phyloP scores from a whole-genome alignment of 2,329 filamentous ascomycete genomes.

The Thyridium curvatum region DNA sequence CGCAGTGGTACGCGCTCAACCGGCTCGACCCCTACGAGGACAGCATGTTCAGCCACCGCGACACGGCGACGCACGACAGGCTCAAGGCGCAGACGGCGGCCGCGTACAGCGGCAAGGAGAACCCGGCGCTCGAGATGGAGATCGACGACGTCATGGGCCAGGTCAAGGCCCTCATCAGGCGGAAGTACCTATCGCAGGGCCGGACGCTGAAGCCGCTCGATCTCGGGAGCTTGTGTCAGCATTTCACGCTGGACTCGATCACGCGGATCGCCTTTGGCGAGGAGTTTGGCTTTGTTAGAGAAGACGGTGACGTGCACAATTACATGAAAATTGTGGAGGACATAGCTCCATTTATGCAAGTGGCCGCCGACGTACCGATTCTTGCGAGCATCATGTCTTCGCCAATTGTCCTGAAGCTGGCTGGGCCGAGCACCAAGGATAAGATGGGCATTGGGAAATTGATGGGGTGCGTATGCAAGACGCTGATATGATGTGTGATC shows the following conservation, averaged over 20 bases:
- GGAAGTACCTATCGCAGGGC: slow-evolving; percentile 9
- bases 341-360: slow-evolving; percentile 29
- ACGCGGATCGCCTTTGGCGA: slow-evolving; percentile 39
- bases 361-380: slow-evolving; percentile 31
- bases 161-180: slow-evolving; percentile 9
- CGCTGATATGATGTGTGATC: no score
- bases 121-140: slow-evolving; percentile 14
- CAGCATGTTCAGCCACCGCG: slow-evolving; percentile 37
- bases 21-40: slow-evolving; percentile 40
- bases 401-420: slow-evolving; percentile 22
- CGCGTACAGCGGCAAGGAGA: slow-evolving; percentile 21
- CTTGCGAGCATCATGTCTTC: slow-evolving; percentile 11
- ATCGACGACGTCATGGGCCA: slow-evolving; percentile 13
- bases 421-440: slow-evolving; percentile 21
- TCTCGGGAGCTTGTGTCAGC: slow-evolving; percentile 35
- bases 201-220: slow-evolving; percentile 25
- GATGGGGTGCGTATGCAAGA: slow-evolving; percentile 11
- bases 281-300: slow-evolving; percentile 34
- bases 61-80: slow-evolving; percentile 18
- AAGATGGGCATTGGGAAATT: slow-evolving; percentile 16
- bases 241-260: slow-evolving; percentile 45
- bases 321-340: slow-evolving; percentile 33
- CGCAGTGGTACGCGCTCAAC: slow-evolving; percentile 35
- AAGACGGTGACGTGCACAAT: slow-evolving; percentile 34
- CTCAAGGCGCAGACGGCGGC: slow-evolving; percentile 16